These are phyloP conservation scores for Sarocladium kiliense DNA, from an alignment of 2,329 filamentous ascomycete species.

Conservation along the genomic window DNA sequence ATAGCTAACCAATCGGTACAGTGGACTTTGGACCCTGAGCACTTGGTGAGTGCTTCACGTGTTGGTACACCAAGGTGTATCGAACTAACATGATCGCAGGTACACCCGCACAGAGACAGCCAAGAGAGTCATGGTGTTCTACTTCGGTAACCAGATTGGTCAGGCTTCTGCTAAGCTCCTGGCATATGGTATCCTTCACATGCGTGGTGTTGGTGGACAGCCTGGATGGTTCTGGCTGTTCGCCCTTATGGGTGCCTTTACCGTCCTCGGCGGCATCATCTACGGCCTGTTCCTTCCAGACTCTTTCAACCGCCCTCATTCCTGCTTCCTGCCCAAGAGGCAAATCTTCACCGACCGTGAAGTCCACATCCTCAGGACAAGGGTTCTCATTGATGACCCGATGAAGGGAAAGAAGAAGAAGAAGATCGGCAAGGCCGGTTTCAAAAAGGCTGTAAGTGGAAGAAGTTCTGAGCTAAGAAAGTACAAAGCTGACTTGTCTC, in stretches of 20 bases:
- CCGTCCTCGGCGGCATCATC: conserved; percentile 36
- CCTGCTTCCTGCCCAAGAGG: conserved; percentile 31
- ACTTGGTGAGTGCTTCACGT: conserved; percentile 37
- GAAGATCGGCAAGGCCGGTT: conserved; percentile 36
- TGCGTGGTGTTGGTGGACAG: conserved; percentile 40
- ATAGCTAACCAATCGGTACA: not conserved
- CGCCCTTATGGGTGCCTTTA: conserved; percentile 46
- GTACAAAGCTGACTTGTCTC: too few relatives aligned
- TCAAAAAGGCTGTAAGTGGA: conserved; percentile 36
- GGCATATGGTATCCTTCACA: conserved; percentile 42
- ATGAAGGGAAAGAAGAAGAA: conserved; percentile 44
- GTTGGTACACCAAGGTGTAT: too few relatives aligned
- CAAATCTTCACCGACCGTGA: conserved; percentile 33
- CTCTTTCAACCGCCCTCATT: conserved; percentile 36
- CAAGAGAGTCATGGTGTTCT: conserved; percentile 49
- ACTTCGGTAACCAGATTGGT: conserved; percentile 50
- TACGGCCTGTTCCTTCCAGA: conserved; percentile 39
- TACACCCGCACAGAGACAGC: conserved; percentile 48
- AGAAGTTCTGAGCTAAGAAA: too few relatives aligned
- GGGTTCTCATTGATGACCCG: conserved; percentile 37
- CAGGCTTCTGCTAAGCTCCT: conserved; percentile 31
- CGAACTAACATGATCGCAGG: not conserved
- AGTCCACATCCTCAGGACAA: conserved; percentile 34
- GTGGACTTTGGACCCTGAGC: conserved; percentile 41
- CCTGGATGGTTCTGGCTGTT: conserved; percentile 56